These are phyloP conservation scores for Gossypium herbaceum DNA, from an alignment of 345 rosid genomes.

Conservation along the genomic window DNA sequence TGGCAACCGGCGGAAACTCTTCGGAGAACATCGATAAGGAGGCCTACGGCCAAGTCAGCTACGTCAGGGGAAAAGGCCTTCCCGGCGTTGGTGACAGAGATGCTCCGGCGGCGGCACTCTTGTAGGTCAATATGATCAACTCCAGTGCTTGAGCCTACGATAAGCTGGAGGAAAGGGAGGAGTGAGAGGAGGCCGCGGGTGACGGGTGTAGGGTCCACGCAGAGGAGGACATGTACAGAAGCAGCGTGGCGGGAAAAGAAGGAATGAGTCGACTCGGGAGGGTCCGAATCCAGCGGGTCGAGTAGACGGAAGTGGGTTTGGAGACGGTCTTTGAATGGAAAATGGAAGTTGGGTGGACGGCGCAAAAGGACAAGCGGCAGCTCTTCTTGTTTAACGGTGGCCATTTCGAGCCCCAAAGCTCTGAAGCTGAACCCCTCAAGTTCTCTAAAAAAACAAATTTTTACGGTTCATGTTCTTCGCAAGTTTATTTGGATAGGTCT, in stretches of 20 bases:
- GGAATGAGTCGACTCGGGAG: slow-evolving; percentile 22
- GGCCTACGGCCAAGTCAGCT: slow-evolving; percentile 41
- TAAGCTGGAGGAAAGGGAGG: slow-evolving; percentile 30
- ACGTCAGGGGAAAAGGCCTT: slow-evolving; percentile 35
- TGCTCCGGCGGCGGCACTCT: slow-evolving; percentile 40
- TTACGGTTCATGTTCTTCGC: no score
- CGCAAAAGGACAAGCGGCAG: slow-evolving; percentile 29
- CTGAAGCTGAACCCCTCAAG: not conserved
- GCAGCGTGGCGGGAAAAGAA: slow-evolving; percentile 28
- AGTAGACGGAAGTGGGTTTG: slow-evolving; percentile 23
- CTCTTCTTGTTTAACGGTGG: slow-evolving; percentile 6
- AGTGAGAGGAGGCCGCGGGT: slow-evolving; percentile 24
- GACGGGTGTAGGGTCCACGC: slow-evolving; percentile 30
- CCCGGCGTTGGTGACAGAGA: slow-evolving; percentile 36
- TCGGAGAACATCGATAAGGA: slow-evolving; percentile 39
- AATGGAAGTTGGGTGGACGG: slow-evolving; percentile 22
- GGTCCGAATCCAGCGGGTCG: slow-evolving; percentile 26
- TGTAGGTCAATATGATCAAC: slow-evolving; percentile 37
- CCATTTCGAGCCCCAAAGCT: not conserved
- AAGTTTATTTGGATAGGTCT: no score
- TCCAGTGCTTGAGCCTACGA: slow-evolving; percentile 36
- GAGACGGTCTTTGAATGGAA: slow-evolving; percentile 10
- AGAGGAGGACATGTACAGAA: slow-evolving; percentile 31
- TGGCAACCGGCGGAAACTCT: slow-evolving; percentile 30
- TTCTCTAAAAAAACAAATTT: no score